Base-by-base conservation (phyloP, 2,329 filamentous ascomycete species). In the Parastagonospora avenae region DNA sequence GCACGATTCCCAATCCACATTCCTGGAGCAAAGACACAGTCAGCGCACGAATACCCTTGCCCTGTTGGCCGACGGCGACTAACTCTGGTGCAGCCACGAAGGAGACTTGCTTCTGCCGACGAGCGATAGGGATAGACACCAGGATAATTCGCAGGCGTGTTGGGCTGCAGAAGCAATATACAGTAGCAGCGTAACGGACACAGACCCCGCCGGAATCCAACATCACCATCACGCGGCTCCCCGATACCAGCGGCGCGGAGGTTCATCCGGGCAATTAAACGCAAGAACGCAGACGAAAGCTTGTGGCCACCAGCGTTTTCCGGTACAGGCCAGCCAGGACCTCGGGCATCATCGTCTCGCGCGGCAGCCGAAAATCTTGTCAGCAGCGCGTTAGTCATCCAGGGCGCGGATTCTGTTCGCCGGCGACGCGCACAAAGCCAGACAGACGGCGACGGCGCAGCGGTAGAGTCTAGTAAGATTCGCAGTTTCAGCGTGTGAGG, bases 391-490 rank as follows among this genome's bases (percentile, higher is more conserved):
- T 64, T 62, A 63, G 59, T 61, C 57, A 61, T 59, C 52, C 51
- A 8, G 11, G 37, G 24, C 24, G n/a, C 35, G 32, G 43, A 16
- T 37, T 41, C 47, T 59, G 46, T 54, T 45, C 51, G 59, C 51
- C 54, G 55, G 45, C 41, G 37, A 53, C 42, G 54, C 37, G 48
- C 53, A 40, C 51, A 47, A 39, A 5, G 15, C 15, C 19, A 16
- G 36, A 11, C 7, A 11, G 24, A 12, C 39, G 16, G 39, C 24
- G 19, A 28, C n/a, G n/a, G 36, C 43, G 35, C n/a, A n/a, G n/a
- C n/a, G n/a, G n/a, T n/a, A n/a, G n/a, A n/a, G n/a, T n/a, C n/a
- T 44, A 54, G 61, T 63, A 60, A 66, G 65, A 63, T 59, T 61
- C 52, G 59, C 59, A 40, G 64, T 64, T 66, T 67, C 63, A 66